These are phyloP conservation scores for Ophiostoma pallidulum DNA, from an alignment of 2,329 filamentous ascomycete species.

Conservation along the genomic window DNA sequence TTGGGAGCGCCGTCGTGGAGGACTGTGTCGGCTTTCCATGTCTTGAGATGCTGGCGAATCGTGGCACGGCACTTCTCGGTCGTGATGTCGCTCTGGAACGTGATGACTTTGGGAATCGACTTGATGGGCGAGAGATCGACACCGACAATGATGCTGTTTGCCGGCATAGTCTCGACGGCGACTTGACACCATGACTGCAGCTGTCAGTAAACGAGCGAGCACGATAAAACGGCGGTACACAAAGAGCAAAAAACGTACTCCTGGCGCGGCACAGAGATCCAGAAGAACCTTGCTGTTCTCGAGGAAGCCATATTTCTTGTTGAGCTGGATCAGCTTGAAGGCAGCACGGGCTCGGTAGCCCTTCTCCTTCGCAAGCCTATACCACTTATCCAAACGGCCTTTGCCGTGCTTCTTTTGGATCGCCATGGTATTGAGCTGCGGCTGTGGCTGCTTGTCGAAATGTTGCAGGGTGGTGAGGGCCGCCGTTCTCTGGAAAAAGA, in stretches of 20 bases:
- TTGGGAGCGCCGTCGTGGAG: conserved; percentile 96
- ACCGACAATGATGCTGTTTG: conserved; percentile 81
- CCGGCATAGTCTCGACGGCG: conserved; percentile 88
- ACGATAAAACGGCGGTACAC: background rate
- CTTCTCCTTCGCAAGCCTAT: conserved; percentile 96
- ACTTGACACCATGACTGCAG: conserved; percentile 87
- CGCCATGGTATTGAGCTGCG: conserved; percentile 53
- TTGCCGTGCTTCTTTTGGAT: conserved; percentile 99
- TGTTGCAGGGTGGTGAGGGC: background rate
- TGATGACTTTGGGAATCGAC: conserved; percentile 84
- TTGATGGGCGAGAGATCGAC: conserved; percentile 95
- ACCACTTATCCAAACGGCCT: conserved; percentile 97
- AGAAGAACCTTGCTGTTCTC: conserved; percentile 93
- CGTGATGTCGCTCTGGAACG: conserved; percentile 96
- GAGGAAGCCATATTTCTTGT: conserved; percentile 98
- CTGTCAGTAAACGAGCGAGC: conserved; percentile 13
- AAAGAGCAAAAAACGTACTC: conserved; percentile 46
- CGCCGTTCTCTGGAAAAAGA: background rate
- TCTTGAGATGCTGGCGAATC: conserved; percentile 82
- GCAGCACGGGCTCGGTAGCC: conserved; percentile 91
- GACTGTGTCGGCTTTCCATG: conserved; percentile 91
- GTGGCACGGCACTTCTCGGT: conserved; percentile 92
- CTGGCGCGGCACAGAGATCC: conserved; percentile 95
- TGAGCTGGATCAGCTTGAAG: conserved; percentile 96
- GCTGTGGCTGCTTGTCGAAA: background rate